Evolutionary conservation across 192 early-diverging fungal genomes (phyloP).

Genomic region (Fimicolochytrium jonesii): DNA sequence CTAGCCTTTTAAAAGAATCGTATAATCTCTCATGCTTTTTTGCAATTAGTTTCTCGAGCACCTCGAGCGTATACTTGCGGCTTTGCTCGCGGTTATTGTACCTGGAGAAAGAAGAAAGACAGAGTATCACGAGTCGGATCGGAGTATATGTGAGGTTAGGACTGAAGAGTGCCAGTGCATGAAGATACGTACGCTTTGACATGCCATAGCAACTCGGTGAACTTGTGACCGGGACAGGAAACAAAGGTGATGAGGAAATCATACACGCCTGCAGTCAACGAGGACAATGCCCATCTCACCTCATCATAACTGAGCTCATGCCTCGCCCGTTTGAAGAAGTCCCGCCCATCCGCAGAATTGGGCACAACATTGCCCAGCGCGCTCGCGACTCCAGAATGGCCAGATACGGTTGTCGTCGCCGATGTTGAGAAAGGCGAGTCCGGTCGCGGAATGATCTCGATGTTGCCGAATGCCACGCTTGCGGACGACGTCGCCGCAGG

Average conservation of each 20-base stretch:
- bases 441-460: not conserved
- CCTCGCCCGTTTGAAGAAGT: constrained; percentile 28
- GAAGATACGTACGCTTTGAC: constrained; percentile 25
- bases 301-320: constrained; percentile 23
- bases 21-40: too few relatives aligned
- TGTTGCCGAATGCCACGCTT: not conserved
- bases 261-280: not conserved
- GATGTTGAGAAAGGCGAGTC: not conserved
- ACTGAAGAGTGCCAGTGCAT: too few relatives aligned
- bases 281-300: constrained; percentile 1
- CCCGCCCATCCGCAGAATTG: constrained; percentile 19
- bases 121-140: too few relatives aligned
- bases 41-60: too few relatives aligned
- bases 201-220: constrained; percentile 18
- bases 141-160: too few relatives aligned
- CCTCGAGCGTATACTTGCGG: too few relatives aligned
- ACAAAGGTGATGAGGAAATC: not conserved
- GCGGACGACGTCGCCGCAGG: not conserved
- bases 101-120: too few relatives aligned
- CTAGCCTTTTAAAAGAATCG: too few relatives aligned
- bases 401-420: too few relatives aligned
- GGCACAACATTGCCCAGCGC: not conserved
- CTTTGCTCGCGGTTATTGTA: too few relatives aligned
- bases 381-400: not conserved
- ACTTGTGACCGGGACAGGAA: constrained; percentile 3